phyloP scores from a whole-genome alignment of 345 rosid species.

The Aurinia saxatilis region DNA sequence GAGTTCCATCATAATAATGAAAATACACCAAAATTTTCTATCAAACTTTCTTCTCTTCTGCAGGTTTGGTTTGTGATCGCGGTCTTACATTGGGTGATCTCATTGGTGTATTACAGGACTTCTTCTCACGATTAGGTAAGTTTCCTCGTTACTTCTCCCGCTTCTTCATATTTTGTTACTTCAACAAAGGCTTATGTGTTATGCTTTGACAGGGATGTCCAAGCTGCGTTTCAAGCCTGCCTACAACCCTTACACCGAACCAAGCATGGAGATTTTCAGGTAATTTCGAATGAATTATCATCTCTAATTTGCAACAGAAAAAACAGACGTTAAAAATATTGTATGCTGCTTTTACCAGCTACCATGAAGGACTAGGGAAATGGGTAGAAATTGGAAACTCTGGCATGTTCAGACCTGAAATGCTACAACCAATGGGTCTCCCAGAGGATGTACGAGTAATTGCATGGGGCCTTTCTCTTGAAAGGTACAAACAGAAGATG shows the following conservation, averaged over 20 bases:
- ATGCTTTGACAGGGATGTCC: constrained; percentile 59
- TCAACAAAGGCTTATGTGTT: not conserved
- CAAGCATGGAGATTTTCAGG: constrained; percentile 98
- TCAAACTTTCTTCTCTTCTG: constrained; percentile 11
- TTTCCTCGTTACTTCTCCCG: not conserved
- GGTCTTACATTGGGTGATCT: constrained; percentile 94
- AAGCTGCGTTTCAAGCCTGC: constrained; percentile 87
- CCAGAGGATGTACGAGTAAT: constrained; percentile 83
- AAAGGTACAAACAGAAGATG: constrained; percentile 45
- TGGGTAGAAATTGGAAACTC: constrained; percentile 98
- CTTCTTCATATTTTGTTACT: not conserved
- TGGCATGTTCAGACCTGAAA: constrained; percentile 95
- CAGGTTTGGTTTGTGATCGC: constrained; percentile 83
- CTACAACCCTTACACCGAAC: constrained; percentile 95
- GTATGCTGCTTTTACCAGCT: constrained; percentile 35
- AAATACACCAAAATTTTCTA: not conserved
- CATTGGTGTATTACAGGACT: constrained; percentile 78
- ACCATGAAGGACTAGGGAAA: constrained; percentile 70
- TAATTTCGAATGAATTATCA: constrained; percentile 10
- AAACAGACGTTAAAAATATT: not conserved
- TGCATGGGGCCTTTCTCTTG: constrained; percentile 98
- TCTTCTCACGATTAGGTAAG: constrained; percentile 85
- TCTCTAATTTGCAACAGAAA: not conserved
- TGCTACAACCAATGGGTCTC: constrained; percentile 92
- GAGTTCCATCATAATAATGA: not conserved